Conservation (phyloP, 306 rosid genomes). For the Myrica gale region DNA sequence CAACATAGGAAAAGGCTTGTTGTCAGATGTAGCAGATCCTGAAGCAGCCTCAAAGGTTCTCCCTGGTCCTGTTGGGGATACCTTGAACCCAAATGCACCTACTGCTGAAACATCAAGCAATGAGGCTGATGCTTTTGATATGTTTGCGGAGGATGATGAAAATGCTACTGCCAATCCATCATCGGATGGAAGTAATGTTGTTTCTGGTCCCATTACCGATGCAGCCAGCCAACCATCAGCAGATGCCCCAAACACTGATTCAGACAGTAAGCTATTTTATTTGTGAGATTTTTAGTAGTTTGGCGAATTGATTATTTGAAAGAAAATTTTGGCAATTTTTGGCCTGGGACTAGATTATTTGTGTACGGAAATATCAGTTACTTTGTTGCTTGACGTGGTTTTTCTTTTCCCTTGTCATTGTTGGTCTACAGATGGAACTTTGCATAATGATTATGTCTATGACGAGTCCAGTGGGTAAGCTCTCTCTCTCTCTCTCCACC, state of each 20-base stretch:
- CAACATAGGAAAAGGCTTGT: constrained; percentile 33
- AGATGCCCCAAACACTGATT: constrained; percentile 28
- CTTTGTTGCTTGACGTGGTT: constrained; percentile 10
- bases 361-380: constrained; percentile 23
- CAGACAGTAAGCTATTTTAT: constrained; percentile 39
- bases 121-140: constrained; percentile 61
- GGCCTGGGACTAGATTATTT: background rate
- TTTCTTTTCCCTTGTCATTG: constrained; percentile 8
- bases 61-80: constrained; percentile 17
- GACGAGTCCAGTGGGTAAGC: constrained; percentile 68
- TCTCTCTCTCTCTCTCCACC: constrained; percentile 21
- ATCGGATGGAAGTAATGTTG: constrained; percentile 41
- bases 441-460: constrained; percentile 51
- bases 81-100: constrained; percentile 31
- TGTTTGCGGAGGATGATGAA: constrained; percentile 77
- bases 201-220: constrained; percentile 33
- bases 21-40: constrained; percentile 40
- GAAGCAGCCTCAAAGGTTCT: constrained; percentile 36
- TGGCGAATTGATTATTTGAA: background rate
- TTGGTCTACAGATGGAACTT: constrained; percentile 48
- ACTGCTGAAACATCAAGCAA: constrained; percentile 42
- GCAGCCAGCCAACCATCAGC: constrained; percentile 26
- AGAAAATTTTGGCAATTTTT: background rate
- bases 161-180: constrained; percentile 44
- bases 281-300: background rate